phyloP scores from a whole-genome alignment of 495 filamentous ascomycete genomes.

The Friedmanniomyces simplex region DNA sequence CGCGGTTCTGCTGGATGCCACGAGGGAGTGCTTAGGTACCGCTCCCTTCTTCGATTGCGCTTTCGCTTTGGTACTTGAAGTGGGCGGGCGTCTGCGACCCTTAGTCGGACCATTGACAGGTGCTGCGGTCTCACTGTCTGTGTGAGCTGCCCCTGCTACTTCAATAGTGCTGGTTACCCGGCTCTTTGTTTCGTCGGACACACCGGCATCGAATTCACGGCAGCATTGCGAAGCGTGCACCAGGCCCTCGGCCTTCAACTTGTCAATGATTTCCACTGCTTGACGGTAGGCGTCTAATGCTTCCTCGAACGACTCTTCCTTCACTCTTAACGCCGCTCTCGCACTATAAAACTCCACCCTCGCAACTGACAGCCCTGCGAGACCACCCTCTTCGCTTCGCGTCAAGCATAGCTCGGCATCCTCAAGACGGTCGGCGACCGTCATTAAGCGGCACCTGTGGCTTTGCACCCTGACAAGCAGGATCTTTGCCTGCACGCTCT shows the following conservation, averaged over 20 bases:
- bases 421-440: constrained; percentile 7
- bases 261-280: constrained; percentile 26
- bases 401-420: constrained; percentile 16
- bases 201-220: not conserved
- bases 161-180: no score
- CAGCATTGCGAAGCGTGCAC: not conserved
- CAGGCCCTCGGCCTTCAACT: not conserved
- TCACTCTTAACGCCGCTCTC: constrained; percentile 2
- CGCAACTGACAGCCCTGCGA: not conserved
- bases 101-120: no score
- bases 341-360: constrained; percentile 3
- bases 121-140: no score
- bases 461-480: constrained; percentile 36
- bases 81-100: no score
- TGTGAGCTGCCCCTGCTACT: no score
- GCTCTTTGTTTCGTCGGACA: not conserved
- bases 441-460: constrained; percentile 8
- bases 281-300: not conserved
- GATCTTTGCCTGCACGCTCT: constrained; percentile 51
- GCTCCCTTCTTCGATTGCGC: not conserved
- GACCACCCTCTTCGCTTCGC: not conserved
- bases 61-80: not conserved
- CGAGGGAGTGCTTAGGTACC: not conserved
- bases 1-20: no score
- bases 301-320: constrained; percentile 5